Conservation (phyloP, 2,329 filamentous ascomycete genomes). For the Chaetomiaceae sp. region DNA sequence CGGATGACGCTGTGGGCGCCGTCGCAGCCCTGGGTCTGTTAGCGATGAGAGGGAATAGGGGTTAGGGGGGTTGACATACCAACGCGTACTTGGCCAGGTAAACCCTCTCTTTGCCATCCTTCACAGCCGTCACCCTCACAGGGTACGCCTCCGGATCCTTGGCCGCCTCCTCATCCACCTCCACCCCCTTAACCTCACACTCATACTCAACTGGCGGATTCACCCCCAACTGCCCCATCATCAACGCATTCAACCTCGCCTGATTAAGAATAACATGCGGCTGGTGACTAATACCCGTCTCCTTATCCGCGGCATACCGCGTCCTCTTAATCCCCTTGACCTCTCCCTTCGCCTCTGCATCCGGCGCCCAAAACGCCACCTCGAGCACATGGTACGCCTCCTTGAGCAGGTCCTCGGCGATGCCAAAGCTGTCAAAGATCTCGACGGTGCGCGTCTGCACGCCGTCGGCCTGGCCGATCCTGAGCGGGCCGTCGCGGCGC, state of each 20-base stretch:
- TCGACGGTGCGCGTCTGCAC: conserved; percentile 59
- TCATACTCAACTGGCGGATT: conserved; percentile 50
- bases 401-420: conserved; percentile 49
- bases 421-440: conserved; percentile 56
- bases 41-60: background rate
- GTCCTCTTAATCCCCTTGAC: conserved; percentile 40
- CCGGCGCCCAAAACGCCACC: conserved; percentile 51
- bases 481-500: conserved; percentile 48
- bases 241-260: conserved; percentile 49
- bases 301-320: conserved; percentile 49
- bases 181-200: conserved; percentile 45
- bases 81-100: conserved; percentile 49
- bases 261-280: conserved; percentile 56
- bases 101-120: conserved; percentile 36
- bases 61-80: conserved; percentile 30
- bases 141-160: conserved; percentile 38
- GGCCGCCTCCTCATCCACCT: conserved; percentile 42
- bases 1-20: conserved; percentile 50
- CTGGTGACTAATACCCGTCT: conserved; percentile 47
- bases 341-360: conserved; percentile 9
- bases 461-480: conserved; percentile 59
- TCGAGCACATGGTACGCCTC: conserved; percentile 57
- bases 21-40: conserved; percentile 41
- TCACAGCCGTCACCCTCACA: conserved; percentile 41
- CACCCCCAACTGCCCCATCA: conserved; percentile 48